Percentiles rank a stretch among this genome's conserved stretches.
Conservation (phyloP, 176 grass and related monocot genomes). For the Phyllostachys edulis region DNA sequence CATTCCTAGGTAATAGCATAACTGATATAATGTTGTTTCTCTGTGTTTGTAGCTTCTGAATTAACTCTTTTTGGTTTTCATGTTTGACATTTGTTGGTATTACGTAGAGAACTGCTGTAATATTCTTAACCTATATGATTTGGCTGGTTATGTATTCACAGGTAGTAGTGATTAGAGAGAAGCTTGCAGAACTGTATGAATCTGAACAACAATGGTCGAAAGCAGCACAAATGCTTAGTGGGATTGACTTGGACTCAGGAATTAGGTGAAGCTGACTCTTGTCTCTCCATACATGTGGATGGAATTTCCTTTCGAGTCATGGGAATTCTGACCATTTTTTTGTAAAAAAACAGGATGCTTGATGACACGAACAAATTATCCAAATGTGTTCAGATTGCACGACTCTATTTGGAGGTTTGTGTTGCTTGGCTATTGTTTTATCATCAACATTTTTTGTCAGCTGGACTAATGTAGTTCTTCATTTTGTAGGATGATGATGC, state of each 20-base stretch:
- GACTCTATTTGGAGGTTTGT: conserved; percentile 96
- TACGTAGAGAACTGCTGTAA: neutral
- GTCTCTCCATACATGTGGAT: neutral
- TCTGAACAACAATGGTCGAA: conserved; percentile 96
- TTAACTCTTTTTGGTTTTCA: neutral
- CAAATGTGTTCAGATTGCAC: conserved; percentile 95
- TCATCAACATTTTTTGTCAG: neutral
- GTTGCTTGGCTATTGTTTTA: conserved; percentile 16
- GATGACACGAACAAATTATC: conserved; percentile 97
- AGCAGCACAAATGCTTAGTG: conserved; percentile 96
- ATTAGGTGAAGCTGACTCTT: conserved; percentile 59
- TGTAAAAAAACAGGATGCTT: conserved; percentile 63
- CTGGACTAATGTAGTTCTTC: conserved; percentile 20
- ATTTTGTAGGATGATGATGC: conserved; percentile 85
- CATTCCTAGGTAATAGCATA: neutral
- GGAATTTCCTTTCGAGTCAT: neutral
- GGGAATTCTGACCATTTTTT: neutral
- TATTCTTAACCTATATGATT: neutral
- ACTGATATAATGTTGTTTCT: neutral
- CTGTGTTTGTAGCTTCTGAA: neutral
- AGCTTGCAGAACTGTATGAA: conserved; percentile 94
- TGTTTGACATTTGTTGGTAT: neutral
- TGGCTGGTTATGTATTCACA: conserved; percentile 28
- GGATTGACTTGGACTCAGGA: conserved; percentile 98
- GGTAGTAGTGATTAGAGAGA: conserved; percentile 97